Conservation (phyloP, 75 land plant genomes). For the Sequoiadendron giganteum region DNA sequence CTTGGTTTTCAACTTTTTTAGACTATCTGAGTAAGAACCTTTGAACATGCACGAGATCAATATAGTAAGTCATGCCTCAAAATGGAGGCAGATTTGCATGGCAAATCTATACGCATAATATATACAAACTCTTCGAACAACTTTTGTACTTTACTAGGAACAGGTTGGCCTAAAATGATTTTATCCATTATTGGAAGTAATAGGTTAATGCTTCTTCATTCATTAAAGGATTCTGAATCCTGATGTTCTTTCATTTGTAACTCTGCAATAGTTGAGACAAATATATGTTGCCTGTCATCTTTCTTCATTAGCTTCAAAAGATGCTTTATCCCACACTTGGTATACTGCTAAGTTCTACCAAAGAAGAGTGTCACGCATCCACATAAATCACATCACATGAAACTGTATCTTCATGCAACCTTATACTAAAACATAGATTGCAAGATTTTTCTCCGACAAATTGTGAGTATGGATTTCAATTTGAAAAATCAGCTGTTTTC, state of each 20-base stretch:
- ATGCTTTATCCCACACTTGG: background rate
- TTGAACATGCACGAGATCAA: background rate
- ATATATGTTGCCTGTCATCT: background rate
- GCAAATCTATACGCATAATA: background rate
- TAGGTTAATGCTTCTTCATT: background rate
- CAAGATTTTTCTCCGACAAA: background rate
- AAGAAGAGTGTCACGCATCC: background rate
- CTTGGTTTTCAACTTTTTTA: background rate
- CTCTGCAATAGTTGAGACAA: background rate
- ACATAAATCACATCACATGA: background rate
- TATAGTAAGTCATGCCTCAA: background rate
- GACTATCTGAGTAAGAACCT: background rate
- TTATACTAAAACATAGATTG: background rate
- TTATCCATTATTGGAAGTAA: background rate
- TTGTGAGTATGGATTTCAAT: background rate
- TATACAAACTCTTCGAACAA: background rate
- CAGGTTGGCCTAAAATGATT: background rate
- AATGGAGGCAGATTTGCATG: background rate
- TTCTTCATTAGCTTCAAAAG: background rate
- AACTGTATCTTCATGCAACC: background rate
- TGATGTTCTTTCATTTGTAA: background rate
- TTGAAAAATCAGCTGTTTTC: background rate
- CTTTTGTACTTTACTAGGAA: background rate
- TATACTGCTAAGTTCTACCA: background rate
- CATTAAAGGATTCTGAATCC: background rate